Percentiles rank a stretch among this genome's conserved stretches.
These are phyloP conservation scores for Thuidium tamariscinum DNA, from an alignment of 225 moss, liverwort and hornwort genomes.

Conservation along the genomic window DNA sequence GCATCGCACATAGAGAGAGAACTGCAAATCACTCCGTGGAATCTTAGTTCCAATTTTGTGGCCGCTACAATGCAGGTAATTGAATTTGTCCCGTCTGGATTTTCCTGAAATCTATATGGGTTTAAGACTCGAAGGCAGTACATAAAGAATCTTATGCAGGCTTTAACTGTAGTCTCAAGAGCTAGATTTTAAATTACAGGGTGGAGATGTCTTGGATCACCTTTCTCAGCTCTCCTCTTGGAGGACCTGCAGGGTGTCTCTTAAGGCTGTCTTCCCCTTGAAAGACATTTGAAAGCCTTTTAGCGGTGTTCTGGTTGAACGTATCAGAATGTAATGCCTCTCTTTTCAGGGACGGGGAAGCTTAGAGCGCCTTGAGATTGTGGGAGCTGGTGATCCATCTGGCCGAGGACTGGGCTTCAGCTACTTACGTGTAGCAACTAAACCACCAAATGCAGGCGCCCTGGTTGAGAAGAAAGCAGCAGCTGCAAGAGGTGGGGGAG, in stretches of 20 bases:
- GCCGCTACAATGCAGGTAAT: slow-evolving; percentile 90
- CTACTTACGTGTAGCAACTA: slow-evolving; percentile 91
- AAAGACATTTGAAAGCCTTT: not conserved
- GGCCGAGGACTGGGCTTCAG: slow-evolving; percentile 97
- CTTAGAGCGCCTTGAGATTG: slow-evolving; percentile 94
- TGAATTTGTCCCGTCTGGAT: not conserved
- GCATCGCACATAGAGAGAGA: slow-evolving; percentile 94
- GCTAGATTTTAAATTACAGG: not conserved
- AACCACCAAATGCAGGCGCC: slow-evolving; percentile 92
- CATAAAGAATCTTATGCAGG: not conserved
- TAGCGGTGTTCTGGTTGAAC: not conserved
- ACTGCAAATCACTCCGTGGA: slow-evolving; percentile 95
- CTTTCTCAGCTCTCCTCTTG: not conserved
- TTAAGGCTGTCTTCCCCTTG: not conserved
- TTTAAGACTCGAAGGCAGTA: not conserved
- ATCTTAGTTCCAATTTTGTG: slow-evolving; percentile 92
- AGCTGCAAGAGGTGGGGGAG: slow-evolving; percentile 98
- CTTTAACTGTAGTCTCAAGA: not conserved
- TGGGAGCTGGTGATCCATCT: slow-evolving; percentile 95
- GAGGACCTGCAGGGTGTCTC: not conserved
- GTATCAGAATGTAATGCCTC: not conserved
- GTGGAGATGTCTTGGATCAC: not conserved
- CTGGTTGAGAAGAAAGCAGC: slow-evolving; percentile 99
- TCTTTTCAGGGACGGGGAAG: slow-evolving; percentile 74
- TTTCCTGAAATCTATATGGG: not conserved